Evolutionary conservation across 2,329 filamentous ascomycete genomes (phyloP).

Genomic region (Metarhizium anisopliae): DNA sequence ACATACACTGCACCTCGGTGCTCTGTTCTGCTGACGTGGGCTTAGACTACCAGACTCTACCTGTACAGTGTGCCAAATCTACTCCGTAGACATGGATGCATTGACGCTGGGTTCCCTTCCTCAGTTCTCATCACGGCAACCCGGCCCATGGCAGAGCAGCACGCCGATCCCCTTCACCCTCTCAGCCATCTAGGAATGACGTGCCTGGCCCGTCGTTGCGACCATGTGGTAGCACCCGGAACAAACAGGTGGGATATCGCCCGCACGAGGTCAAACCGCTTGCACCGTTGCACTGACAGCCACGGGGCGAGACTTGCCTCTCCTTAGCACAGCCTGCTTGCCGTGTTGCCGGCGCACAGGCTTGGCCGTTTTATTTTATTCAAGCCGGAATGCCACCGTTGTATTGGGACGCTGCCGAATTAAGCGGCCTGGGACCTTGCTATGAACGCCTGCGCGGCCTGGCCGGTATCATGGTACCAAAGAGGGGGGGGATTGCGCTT

Average conservation of each 20-base stretch:
- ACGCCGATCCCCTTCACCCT: too few species aligned
- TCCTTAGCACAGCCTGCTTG: neutral
- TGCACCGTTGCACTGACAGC: neutral
- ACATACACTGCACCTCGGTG: too few species aligned
- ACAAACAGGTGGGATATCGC: too few species aligned
- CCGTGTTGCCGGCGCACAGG: slow-evolving; percentile 1
- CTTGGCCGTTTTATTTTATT: neutral
- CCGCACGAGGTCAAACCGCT: too few species aligned
- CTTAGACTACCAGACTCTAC: too few species aligned
- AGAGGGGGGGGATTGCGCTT: neutral
- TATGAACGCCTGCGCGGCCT: neutral
- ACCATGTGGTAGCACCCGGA: neutral
- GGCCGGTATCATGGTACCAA: slow-evolving; percentile 3
- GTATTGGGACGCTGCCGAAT: neutral
- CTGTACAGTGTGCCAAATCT: too few species aligned
- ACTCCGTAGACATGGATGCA: too few species aligned
- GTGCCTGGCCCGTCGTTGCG: neutral
- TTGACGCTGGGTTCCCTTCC: too few species aligned
- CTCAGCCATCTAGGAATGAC: neutral
- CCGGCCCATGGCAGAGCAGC: too few species aligned
- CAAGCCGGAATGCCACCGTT: neutral
- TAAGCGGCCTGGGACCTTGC: neutral
- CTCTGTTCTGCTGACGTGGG: too few species aligned
- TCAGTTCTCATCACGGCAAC: too few species aligned
- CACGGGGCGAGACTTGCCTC: neutral